A percentile compares a stretch with the other conserved stretches of the same genome.
Evolutionary conservation across 768 basidiomycete genomes (phyloP).

Genomic region (Psilocybe azurescens): DNA sequence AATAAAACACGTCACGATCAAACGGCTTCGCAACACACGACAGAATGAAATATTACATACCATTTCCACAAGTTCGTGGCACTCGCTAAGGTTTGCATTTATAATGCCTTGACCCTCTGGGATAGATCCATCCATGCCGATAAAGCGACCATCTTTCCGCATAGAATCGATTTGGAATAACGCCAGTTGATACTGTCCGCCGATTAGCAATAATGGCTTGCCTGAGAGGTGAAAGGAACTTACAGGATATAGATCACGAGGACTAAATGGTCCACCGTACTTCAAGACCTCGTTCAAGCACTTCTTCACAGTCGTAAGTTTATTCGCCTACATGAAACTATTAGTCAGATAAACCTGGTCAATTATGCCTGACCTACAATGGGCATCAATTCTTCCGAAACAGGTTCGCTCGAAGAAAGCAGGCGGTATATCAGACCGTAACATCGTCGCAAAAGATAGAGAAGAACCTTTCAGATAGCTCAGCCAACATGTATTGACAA

Average conservation of each 20-base stretch:
- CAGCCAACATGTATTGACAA: neutral
- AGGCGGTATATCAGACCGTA: slow-evolving; percentile 95
- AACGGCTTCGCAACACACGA: neutral
- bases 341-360: neutral
- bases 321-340: slow-evolving; percentile 75
- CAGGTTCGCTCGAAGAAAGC: slow-evolving; percentile 94
- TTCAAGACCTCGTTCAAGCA: slow-evolving; percentile 96
- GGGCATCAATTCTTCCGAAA: slow-evolving; percentile 98
- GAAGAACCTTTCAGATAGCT: slow-evolving; percentile 67
- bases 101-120: slow-evolving; percentile 97
- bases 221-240: slow-evolving; percentile 31
- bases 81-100: slow-evolving; percentile 95
- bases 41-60: slow-evolving; percentile 41
- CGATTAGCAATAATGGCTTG: neutral
- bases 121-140: slow-evolving; percentile 85
- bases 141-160: slow-evolving; percentile 92
- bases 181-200: slow-evolving; percentile 84
- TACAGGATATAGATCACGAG: slow-evolving; percentile 93
- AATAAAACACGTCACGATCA: neutral
- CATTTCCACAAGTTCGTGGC: slow-evolving; percentile 96
- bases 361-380: slow-evolving; percentile 53
- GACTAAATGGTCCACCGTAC: slow-evolving; percentile 91
- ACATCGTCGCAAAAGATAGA: slow-evolving; percentile 93
- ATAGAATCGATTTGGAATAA: slow-evolving; percentile 94
- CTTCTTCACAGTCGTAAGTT: slow-evolving; percentile 95